Conservation (phyloP, 179 eudicot species). For the Silene coronaria region DNA sequence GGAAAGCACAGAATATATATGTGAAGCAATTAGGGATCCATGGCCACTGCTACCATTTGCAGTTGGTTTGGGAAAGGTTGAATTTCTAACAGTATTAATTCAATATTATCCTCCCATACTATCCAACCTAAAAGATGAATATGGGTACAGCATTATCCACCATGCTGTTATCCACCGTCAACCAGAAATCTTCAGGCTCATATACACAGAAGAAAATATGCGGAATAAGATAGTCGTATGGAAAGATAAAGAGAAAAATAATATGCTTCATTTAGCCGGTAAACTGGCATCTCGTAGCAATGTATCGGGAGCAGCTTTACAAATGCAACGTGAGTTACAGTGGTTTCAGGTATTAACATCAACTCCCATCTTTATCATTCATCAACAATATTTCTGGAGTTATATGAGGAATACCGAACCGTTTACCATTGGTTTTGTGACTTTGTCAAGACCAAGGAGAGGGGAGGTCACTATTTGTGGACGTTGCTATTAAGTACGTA, state of each 20-base stretch:
- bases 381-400: too few species aligned
- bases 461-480: too few species aligned
- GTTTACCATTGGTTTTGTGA: too few species aligned
- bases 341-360: slow-evolving; percentile 38
- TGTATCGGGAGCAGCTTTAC: slow-evolving; percentile 43
- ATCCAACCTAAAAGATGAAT: slow-evolving; percentile 30
- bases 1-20: too few species aligned
- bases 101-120: slow-evolving; percentile 31
- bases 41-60: slow-evolving; percentile 26
- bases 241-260: slow-evolving; percentile 28
- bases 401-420: too few species aligned
- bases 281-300: slow-evolving; percentile 29
- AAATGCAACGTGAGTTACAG: slow-evolving; percentile 40
- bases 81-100: slow-evolving; percentile 23
- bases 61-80: slow-evolving; percentile 21
- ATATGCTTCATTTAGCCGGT: slow-evolving; percentile 38
- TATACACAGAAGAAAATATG: slow-evolving; percentile 29
- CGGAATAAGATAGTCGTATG: slow-evolving; percentile 24
- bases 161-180: slow-evolving; percentile 36
- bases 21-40: slow-evolving; percentile 17
- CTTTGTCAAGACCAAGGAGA: too few species aligned
- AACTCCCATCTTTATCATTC: too few species aligned
- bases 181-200: slow-evolving; percentile 32
- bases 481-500: too few species aligned
- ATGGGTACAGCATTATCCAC: slow-evolving; percentile 29